These are phyloP conservation scores for Pleurotus citrinopileatus DNA, from an alignment of 768 basidiomycete genomes.

Conservation along the genomic window DNA sequence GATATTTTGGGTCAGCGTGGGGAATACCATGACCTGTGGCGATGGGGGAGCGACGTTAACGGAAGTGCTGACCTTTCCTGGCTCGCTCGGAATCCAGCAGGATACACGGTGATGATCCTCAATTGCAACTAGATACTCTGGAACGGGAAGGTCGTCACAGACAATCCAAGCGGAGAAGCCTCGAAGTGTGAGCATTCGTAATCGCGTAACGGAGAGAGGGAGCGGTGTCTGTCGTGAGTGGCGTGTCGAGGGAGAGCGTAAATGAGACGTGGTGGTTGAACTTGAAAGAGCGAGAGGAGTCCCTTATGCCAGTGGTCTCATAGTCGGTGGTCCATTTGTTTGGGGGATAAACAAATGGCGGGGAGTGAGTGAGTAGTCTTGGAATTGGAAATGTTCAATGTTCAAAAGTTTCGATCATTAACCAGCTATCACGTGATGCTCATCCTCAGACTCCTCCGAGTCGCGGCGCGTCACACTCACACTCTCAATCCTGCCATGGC, in stretches of 20 bases:
- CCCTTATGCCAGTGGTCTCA: no score
- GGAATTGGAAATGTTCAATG: not conserved
- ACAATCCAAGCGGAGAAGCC: constrained; percentile 73
- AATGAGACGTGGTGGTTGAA: not conserved
- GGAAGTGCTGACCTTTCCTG: constrained; percentile 54
- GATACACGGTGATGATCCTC: constrained; percentile 46
- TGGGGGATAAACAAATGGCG: no score
- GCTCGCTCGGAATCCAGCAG: constrained; percentile 68
- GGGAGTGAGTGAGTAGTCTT: no score
- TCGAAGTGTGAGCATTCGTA: constrained; percentile 48
- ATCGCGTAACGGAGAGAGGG: not conserved
- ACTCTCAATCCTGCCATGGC: no score
- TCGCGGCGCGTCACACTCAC: no score
- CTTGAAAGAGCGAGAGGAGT: no score
- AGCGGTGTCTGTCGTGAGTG: no score
- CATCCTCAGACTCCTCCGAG: no score
- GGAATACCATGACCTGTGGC: no score
- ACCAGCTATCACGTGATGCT: not conserved
- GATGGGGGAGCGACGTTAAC: no score
- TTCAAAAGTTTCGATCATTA: not conserved
- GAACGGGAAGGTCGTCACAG: constrained; percentile 43
- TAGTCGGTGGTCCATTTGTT: no score
- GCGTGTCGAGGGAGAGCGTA: not conserved
- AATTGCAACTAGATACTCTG: constrained; percentile 54
- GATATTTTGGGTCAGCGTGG: no score